These are phyloP conservation scores for Agapanthus africanus DNA, from an alignment of 106 monocot species.

Conservation along the genomic window DNA sequence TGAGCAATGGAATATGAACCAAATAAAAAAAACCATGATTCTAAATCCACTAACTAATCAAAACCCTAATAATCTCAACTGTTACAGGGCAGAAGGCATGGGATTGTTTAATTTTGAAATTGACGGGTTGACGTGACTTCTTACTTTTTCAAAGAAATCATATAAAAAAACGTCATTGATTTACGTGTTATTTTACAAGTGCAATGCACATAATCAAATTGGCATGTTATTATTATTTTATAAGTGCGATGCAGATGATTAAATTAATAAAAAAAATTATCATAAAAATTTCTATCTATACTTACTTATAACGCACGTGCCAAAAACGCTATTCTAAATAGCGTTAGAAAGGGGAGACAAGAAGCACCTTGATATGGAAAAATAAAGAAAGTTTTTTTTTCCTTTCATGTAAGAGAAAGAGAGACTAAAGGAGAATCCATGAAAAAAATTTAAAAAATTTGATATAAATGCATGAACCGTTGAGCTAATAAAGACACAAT, in stretches of 20 bases:
- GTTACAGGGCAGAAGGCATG: background rate
- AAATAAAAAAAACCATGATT: conserved; percentile 13
- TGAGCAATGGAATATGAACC: background rate
- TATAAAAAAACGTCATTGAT: too few species aligned
- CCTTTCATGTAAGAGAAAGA: conserved; percentile 6
- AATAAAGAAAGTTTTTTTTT: conserved; percentile 3
- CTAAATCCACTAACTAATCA: conserved; percentile 5
- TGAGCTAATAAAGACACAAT: conserved; percentile 18
- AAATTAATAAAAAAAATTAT: too few species aligned
- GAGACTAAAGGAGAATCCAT: background rate
- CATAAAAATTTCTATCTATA: too few species aligned
- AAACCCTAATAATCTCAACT: background rate
- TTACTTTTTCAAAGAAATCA: too few species aligned
- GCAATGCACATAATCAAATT: too few species aligned
- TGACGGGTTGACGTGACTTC: too few species aligned
- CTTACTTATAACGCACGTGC: too few species aligned
- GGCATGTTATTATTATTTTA: too few species aligned
- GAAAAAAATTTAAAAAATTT: background rate
- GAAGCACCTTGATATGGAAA: conserved; percentile 17
- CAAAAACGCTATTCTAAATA: background rate
- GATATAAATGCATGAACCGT: conserved; percentile 10
- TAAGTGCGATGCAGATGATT: too few species aligned
- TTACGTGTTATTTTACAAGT: too few species aligned
- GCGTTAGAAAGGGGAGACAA: conserved; percentile 13
- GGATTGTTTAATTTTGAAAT: background rate